A percentile compares a stretch with the other conserved stretches of the same genome.
Evolutionary conservation across 1,139 yeast species (phyloP).

Genomic region (Schwanniomyces etchellsii): DNA sequence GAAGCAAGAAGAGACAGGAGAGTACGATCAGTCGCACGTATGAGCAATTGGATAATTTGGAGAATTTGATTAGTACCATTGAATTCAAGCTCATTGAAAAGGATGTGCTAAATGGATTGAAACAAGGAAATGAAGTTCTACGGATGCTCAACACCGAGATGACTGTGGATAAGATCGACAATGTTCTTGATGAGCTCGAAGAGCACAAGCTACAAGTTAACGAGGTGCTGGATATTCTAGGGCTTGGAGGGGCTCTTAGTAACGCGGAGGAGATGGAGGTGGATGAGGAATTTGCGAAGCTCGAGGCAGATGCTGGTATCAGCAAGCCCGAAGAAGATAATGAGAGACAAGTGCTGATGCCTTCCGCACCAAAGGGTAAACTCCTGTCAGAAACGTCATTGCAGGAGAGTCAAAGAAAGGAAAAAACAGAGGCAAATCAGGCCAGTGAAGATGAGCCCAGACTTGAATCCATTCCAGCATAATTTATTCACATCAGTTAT

Average conservation of each 20-base stretch:
- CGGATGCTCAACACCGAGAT: slow-evolving; percentile 72
- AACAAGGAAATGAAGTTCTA: slow-evolving; percentile 74
- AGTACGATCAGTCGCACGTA: slow-evolving; percentile 63
- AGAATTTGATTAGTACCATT: slow-evolving; percentile 64
- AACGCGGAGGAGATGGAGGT: slow-evolving; percentile 60
- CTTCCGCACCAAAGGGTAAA: slow-evolving; percentile 14
- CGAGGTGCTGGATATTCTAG: slow-evolving; percentile 48
- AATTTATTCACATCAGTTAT: slow-evolving; percentile 1
- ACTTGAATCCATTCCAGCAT: slow-evolving; percentile 5
- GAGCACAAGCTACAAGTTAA: slow-evolving; percentile 79
- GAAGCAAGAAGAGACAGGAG: slow-evolving; percentile 79
- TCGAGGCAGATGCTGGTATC: slow-evolving; percentile 41
- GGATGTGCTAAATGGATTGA: slow-evolving; percentile 74
- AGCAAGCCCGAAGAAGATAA: slow-evolving; percentile 8
- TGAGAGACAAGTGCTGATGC: slow-evolving; percentile 10
- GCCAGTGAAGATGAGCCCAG: slow-evolving; percentile 6
- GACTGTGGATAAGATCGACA: slow-evolving; percentile 74
- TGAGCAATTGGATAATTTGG: slow-evolving; percentile 73
- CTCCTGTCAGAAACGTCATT: slow-evolving; percentile 18
- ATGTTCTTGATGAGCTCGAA: slow-evolving; percentile 75
- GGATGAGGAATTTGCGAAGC: slow-evolving; percentile 52
- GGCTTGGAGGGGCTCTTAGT: slow-evolving; percentile 38
- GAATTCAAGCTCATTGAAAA: slow-evolving; percentile 87
- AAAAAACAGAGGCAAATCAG: slow-evolving; percentile 11
- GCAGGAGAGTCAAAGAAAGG: slow-evolving; percentile 6